Percentiles rank a stretch among this genome's conserved stretches.
Evolutionary conservation across 208 protist genomes (phyloP).

Genomic region (Trypanosoma lewisi): DNA sequence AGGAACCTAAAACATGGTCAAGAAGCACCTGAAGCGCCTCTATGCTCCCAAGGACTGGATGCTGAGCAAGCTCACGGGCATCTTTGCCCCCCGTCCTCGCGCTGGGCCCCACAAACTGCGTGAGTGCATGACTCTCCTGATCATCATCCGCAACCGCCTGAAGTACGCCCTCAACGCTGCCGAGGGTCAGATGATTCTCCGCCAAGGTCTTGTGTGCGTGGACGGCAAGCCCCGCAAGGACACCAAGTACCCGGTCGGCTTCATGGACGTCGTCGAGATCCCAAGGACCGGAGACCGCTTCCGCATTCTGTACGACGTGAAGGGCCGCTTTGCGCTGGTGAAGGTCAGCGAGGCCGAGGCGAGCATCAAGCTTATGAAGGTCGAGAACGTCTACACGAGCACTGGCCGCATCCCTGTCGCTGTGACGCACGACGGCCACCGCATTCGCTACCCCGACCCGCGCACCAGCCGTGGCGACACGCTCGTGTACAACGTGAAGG

Average conservation of each 20-base stretch:
- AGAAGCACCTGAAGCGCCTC: slow-evolving; percentile 99
- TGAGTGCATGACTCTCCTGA: slow-evolving; percentile 81
- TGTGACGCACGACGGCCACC: slow-evolving; percentile 99
- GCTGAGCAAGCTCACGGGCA: slow-evolving; percentile 98
- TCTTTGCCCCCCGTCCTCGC: slow-evolving; percentile 96
- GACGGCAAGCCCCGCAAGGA: slow-evolving; percentile 98
- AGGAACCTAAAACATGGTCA: slow-evolving; percentile 82
- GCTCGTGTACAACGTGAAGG: slow-evolving; percentile 96
- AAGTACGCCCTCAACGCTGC: slow-evolving; percentile 98
- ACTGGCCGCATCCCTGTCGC: slow-evolving; percentile 95
- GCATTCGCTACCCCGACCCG: slow-evolving; percentile 99
- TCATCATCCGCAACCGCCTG: slow-evolving; percentile 89
- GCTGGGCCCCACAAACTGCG: slow-evolving; percentile 98
- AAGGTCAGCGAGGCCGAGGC: slow-evolving; percentile 94
- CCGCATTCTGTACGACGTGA: slow-evolving; percentile 99
- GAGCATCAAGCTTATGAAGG: slow-evolving; percentile 96
- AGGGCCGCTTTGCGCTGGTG: slow-evolving; percentile 98
- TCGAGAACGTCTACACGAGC: slow-evolving; percentile 90
- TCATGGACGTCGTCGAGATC: slow-evolving; percentile 98
- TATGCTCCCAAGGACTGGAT: slow-evolving; percentile 99
- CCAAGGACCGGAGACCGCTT: slow-evolving; percentile 98
- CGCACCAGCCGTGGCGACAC: slow-evolving; percentile 96
- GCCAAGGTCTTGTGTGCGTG: slow-evolving; percentile 95
- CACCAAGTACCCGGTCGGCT: slow-evolving; percentile 97
- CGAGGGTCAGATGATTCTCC: slow-evolving; percentile 97